These are phyloP conservation scores for Biscogniauxia mediterranea DNA, from an alignment of 2,329 filamentous ascomycete genomes.

Conservation along the genomic window DNA sequence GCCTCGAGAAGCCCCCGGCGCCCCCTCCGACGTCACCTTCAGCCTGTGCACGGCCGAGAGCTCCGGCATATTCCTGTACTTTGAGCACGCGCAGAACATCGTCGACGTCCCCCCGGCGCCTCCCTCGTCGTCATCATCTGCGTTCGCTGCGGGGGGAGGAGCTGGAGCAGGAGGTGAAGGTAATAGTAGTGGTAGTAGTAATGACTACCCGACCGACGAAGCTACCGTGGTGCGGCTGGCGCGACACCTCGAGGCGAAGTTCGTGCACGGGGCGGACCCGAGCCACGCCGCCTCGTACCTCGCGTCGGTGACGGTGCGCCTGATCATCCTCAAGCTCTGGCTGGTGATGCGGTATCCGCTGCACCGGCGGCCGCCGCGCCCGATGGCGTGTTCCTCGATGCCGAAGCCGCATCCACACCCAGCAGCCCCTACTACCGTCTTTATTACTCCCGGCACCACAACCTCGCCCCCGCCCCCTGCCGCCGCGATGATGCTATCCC, in stretches of 20 bases:
- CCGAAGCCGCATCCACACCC: not conserved
- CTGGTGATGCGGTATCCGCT: constrained; percentile 46
- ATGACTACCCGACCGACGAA: constrained; percentile 33
- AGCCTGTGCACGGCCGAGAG: constrained; percentile 39
- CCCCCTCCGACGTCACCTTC: constrained; percentile 42
- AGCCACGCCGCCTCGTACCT: constrained; percentile 35
- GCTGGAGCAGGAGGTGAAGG: not conserved
- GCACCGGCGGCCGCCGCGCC: constrained; percentile 24
- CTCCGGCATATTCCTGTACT: constrained; percentile 40
- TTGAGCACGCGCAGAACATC: constrained; percentile 34
- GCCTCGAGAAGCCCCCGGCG: constrained; percentile 7
- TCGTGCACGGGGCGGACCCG: constrained; percentile 37
- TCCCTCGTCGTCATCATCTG: constrained; percentile 1
- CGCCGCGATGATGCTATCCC: constrained; percentile 23
- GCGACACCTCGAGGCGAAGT: constrained; percentile 38
- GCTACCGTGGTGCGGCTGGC: constrained; percentile 39
- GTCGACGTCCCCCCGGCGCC: not conserved
- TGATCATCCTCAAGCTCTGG: constrained; percentile 48
- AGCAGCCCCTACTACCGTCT: constrained; percentile 1
- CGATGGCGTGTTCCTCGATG: constrained; percentile 15
- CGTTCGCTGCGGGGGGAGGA: not conserved
- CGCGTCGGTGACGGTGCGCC: constrained; percentile 39
- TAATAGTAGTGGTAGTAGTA: not conserved
- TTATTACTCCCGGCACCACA: not conserved
- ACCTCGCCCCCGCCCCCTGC: not conserved